phyloP scores from a whole-genome alignment of 257 asterid genomes.

The Verbascum thapsus region DNA sequence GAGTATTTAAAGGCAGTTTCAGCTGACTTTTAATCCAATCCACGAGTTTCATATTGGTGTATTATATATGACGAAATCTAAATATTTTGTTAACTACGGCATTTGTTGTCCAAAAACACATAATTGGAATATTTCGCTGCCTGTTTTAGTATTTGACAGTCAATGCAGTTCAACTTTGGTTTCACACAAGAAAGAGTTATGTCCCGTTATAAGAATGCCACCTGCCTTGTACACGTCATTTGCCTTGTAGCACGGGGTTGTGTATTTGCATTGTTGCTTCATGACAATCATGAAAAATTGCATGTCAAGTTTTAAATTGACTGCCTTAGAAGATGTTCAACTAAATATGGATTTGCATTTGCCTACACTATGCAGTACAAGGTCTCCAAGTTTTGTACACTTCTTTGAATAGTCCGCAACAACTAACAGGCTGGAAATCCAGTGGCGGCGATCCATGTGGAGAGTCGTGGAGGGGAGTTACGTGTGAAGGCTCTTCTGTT shows the following conservation, averaged over 20 bases:
- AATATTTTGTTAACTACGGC: neutral
- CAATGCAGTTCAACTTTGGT: slow-evolving; percentile 30
- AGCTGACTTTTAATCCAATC: slow-evolving; percentile 14
- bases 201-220: neutral
- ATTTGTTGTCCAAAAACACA: neutral
- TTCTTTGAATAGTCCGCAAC: slow-evolving; percentile 76
- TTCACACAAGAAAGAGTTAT: slow-evolving; percentile 7
- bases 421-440: slow-evolving; percentile 81
- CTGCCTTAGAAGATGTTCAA: slow-evolving; percentile 25
- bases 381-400: slow-evolving; percentile 82
- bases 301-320: slow-evolving; percentile 11
- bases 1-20: slow-evolving; percentile 14
- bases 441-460: slow-evolving; percentile 95
- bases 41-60: slow-evolving; percentile 14
- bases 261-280: slow-evolving; percentile 30
- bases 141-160: slow-evolving; percentile 13
- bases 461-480: slow-evolving; percentile 87
- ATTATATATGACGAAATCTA: neutral
- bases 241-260: slow-evolving; percentile 24
- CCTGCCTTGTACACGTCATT: slow-evolving; percentile 17
- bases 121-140: slow-evolving; percentile 13
- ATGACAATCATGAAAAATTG: slow-evolving; percentile 10
- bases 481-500: slow-evolving; percentile 77
- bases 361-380: slow-evolving; percentile 61
- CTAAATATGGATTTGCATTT: slow-evolving; percentile 25